Percentiles rank a stretch among this genome's conserved stretches.
Evolutionary conservation across 2,329 filamentous ascomycete genomes (phyloP).

Genomic region (Penicillium concentricum): DNA sequence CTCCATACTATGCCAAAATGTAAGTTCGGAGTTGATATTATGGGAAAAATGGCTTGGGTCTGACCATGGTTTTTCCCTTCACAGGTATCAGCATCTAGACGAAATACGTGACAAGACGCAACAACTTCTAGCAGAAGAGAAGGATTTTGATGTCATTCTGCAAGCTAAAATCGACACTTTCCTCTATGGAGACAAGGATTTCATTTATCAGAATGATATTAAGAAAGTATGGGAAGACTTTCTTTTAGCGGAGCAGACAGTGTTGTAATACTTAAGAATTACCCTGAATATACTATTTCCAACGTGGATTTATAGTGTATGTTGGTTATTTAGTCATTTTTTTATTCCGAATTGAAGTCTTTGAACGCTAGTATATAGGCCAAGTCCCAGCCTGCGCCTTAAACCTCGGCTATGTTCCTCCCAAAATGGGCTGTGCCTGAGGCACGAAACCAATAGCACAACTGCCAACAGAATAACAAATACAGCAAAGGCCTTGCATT

Average conservation of each 20-base stretch:
- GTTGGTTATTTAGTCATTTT: no score
- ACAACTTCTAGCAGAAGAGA: conserved; percentile 14
- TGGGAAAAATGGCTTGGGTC: background rate
- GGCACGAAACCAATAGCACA: background rate
- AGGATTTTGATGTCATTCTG: conserved; percentile 30
- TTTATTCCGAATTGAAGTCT: no score
- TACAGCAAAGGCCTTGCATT: conserved; percentile 51
- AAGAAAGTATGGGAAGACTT: conserved; percentile 35
- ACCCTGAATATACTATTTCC: no score
- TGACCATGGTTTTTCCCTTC: background rate
- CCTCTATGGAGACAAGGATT: conserved; percentile 36
- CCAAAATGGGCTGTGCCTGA: background rate
- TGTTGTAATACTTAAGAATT: background rate
- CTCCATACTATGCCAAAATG: conserved; percentile 45
- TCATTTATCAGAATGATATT: conserved; percentile 47
- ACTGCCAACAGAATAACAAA: background rate
- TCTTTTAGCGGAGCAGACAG: background rate
- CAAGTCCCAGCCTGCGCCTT: background rate
- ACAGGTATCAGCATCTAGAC: conserved; percentile 17
- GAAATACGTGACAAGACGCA: conserved; percentile 13
- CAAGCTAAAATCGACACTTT: conserved; percentile 32
- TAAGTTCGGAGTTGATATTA: conserved; percentile 16
- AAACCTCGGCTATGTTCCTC: background rate
- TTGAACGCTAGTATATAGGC: no score
- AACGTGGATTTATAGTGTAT: conserved; percentile 5